phyloP scores from a whole-genome alignment of 1,284 basidiomycete genomes.

The Ceratobasidium sp. region DNA sequence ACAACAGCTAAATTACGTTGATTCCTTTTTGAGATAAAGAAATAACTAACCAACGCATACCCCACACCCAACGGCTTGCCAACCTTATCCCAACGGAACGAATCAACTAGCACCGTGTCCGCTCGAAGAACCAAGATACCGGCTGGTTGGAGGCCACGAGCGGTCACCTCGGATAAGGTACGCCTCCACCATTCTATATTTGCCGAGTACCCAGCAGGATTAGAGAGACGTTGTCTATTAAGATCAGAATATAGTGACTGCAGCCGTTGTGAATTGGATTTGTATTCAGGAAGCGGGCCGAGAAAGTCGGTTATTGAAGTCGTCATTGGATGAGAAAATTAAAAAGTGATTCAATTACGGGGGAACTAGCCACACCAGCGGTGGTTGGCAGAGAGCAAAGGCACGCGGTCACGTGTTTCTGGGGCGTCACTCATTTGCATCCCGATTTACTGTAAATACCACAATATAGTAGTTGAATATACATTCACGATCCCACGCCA shows the following conservation, averaged over 20 bases:
- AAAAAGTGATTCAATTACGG: neutral
- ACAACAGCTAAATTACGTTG: conserved; percentile 46
- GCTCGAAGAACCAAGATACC: conserved; percentile 71
- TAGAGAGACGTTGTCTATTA: conserved; percentile 79
- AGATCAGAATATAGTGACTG: conserved; percentile 89
- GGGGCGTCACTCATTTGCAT: no score
- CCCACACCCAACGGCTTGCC: conserved; percentile 83
- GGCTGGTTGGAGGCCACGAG: conserved; percentile 62
- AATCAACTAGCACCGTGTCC: conserved; percentile 63
- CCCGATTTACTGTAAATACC: no score
- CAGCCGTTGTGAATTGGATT: conserved; percentile 62
- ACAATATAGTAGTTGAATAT: no score
- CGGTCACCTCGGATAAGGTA: conserved; percentile 67
- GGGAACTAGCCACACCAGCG: conserved; percentile 8
- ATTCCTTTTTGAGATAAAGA: neutral
- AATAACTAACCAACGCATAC: conserved; percentile 76
- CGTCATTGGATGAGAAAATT: conserved; percentile 18
- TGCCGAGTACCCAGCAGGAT: conserved; percentile 79
- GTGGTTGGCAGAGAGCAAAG: conserved; percentile 5
- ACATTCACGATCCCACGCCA: no score
- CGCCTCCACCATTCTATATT: conserved; percentile 87
- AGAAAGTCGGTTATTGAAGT: conserved; percentile 41
- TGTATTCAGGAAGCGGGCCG: conserved; percentile 43
- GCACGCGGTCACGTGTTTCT: conserved; percentile 30
- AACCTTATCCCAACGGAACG: conserved; percentile 67